These are phyloP conservation scores for Ambrosiella cleistominuta DNA, from an alignment of 2,329 filamentous ascomycete genomes.

Conservation along the genomic window DNA sequence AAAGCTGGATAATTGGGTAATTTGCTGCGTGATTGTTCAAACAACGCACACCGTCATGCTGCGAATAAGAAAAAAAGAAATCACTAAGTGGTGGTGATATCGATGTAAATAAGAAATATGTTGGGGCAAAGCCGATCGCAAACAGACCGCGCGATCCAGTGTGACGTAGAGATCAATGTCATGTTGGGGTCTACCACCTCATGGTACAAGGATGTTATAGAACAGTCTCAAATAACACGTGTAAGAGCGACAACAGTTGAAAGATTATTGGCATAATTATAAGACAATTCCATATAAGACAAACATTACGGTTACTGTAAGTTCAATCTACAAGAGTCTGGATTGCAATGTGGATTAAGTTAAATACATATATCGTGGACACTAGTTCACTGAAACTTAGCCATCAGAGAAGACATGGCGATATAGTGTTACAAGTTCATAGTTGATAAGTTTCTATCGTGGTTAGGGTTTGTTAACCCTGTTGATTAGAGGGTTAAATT, in stretches of 20 bases:
- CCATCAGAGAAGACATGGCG: background rate
- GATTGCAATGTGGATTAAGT: background rate
- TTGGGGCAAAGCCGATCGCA: background rate
- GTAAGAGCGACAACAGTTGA: background rate
- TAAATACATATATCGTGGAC: background rate
- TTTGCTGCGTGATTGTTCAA: background rate
- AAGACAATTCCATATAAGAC: background rate
- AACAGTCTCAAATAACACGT: background rate
- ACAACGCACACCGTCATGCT: background rate
- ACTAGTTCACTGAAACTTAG: no score
- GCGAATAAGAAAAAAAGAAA: background rate
- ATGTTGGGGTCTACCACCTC: background rate
- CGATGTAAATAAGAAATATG: background rate
- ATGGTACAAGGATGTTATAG: background rate
- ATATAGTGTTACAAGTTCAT: background rate
- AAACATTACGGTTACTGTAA: background rate
- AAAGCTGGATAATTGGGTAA: background rate
- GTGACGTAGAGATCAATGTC: no score
- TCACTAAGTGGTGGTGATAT: background rate
- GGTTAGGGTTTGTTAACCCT: no score
- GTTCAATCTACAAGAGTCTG: background rate
- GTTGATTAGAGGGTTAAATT: background rate
- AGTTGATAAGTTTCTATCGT: background rate
- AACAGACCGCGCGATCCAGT: background rate
- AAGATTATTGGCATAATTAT: background rate